Base-by-base conservation (phyloP, 2,329 filamentous ascomycete species). In the Paraphoma sp. region DNA sequence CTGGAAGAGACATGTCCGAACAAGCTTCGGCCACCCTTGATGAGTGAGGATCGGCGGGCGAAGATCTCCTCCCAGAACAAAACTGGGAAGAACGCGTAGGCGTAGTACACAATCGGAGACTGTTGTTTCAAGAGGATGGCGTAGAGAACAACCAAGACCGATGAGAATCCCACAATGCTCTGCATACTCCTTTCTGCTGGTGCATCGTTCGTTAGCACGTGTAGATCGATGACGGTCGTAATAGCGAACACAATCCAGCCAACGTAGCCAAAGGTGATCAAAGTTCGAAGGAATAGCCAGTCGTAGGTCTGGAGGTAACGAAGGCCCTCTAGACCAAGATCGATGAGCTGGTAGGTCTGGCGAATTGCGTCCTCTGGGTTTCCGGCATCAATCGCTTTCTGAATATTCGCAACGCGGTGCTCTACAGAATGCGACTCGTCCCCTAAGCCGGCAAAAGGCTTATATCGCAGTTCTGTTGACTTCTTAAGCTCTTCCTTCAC, bases 281-380 rank as follows among this genome's bases (percentile, higher is more conserved):
- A 83, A 1, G 92, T 90, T 57, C 95, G 86, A 36, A 99, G 80
- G 78, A 99, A 99, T 2, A 99, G 83, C 95, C 95, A 99, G 79
- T 99, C 95, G 70, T 99, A 99, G 0, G 93, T 99, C 77, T 99
- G 95, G 28, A 99, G 84, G 74, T 99, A 99, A 48, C 95, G 87
- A 57, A 99, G 81, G 7, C 95, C 95, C 59, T 92, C 86, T 1
- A 99, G 83, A 1, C 87, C 89, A 48, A 91, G 79, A 56, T 89
- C 85, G 57, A 98, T 90, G 12, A 99, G 82, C 29, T 87, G 85
- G 42, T 90, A 87, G 1, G 91, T 92, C 67, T 91, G 86, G 54
- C 87, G 82, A 65, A 98, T 97, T 1, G 94, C 92, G 65, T 91
- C 86, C 54, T 94, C 87, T 62, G 88, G 88, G 45, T 85, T 82